A percentile compares a stretch with the other conserved stretches of the same genome.
phyloP scores from a whole-genome alignment of 345 rosid species.

The Eucalyptus rudis region DNA sequence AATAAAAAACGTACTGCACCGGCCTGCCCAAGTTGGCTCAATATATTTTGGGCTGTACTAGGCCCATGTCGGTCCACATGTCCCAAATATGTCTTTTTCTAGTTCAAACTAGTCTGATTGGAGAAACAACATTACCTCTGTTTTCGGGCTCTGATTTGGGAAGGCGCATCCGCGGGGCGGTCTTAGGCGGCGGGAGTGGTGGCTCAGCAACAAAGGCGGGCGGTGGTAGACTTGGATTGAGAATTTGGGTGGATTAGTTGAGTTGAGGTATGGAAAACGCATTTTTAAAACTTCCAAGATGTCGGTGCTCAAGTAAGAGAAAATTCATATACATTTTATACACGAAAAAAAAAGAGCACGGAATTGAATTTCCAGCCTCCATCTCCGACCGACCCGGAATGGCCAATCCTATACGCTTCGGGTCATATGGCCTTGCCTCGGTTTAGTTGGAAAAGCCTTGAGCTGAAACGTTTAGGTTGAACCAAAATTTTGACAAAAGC shows the following conservation, averaged over 20 bases:
- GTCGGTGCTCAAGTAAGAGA: not conserved
- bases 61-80: not conserved
- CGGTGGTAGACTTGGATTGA: not conserved
- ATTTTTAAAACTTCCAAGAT: not conserved
- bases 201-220: not conserved
- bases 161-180: not conserved
- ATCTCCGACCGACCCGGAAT: not conserved
- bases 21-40: not conserved
- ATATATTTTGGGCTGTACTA: not conserved
- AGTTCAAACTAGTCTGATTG: not conserved
- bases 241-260: not conserved
- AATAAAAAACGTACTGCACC: not conserved
- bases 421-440: not conserved
- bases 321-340: not conserved
- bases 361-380: not conserved
- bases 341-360: not conserved
- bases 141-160: not conserved
- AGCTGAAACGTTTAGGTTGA: fast-evolving
- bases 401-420: not conserved
- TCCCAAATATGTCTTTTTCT: not conserved
- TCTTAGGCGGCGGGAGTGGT: not conserved
- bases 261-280: not conserved
- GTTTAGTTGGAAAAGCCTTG: not conserved
- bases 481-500: not conserved
- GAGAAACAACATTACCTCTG: not conserved